Base-by-base conservation (phyloP, 768 basidiomycete species). In the Lactifluus pinguis region DNA sequence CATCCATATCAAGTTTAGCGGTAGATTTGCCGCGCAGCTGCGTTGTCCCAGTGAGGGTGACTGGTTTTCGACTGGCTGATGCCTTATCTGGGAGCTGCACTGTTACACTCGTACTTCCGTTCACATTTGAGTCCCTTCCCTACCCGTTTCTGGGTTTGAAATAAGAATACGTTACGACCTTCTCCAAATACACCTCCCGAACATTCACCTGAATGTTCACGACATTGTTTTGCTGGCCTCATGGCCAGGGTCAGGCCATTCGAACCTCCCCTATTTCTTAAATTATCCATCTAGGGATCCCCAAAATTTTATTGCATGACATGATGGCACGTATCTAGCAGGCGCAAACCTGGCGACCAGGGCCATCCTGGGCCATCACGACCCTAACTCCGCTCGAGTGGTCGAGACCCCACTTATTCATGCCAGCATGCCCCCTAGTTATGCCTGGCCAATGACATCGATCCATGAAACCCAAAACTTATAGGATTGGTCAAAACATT, bases 341-440 rank as follows among this genome's bases (percentile, higher is more conserved):
- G 34, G 55, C 34, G n/a, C 19, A 61, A 57, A 45, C 60, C 17
- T 45, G 42, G 14, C 41, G 41, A 61, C 54, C 29, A 14, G 49
- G 55, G 36, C 21, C 48, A 38, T 54, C 48, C 32, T 44, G 36
- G 3, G 30, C 48, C 19, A 29, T 60, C 44, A 14, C 34, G 56
- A 30, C 30, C 30, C 39, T 45, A 57, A 41, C 25, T 42, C 55
- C 60, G 45, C 49, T 57, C 11, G 50, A 6, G 14, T 38, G 42
- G 49, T 53, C 44, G 51, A 57, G 55, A 53, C 50, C 38, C 34
- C 17, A 11, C 55, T 47, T 44, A 6, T 29, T 48, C 49, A 56
- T 17, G 17, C 44, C 8, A 4, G 5, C 8, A 32, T 42, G 13
- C 6, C 34, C 42, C 17, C 11, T 41, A 34, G 44, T 53, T 53